These are phyloP conservation scores for Vitis hybrid DNA, from an alignment of 177 flowering plant genomes.

Conservation along the genomic window DNA sequence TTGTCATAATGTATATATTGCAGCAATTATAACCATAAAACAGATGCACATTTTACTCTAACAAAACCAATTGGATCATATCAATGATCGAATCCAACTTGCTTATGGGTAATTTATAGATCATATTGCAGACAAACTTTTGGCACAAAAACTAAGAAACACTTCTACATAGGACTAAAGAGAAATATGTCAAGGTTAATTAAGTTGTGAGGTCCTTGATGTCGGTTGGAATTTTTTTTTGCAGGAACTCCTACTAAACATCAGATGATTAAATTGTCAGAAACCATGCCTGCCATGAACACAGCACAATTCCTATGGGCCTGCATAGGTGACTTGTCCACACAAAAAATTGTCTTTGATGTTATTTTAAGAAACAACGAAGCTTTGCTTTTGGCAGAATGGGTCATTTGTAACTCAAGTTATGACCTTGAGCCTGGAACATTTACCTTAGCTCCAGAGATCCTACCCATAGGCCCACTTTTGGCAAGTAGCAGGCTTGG, in stretches of 20 bases:
- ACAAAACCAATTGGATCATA: too few relatives aligned
- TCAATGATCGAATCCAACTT: too few relatives aligned
- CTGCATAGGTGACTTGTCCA: constrained; percentile 15
- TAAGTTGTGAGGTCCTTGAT: too few relatives aligned
- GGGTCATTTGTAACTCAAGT: constrained; percentile 35
- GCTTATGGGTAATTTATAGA: too few relatives aligned
- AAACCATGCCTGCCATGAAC: constrained; percentile 20
- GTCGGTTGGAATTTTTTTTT: not conserved
- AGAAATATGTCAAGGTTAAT: too few relatives aligned
- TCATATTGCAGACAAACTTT: too few relatives aligned
- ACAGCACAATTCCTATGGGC: constrained; percentile 23
- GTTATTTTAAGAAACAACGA: not conserved
- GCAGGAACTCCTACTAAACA: constrained; percentile 12
- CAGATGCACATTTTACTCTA: too few relatives aligned
- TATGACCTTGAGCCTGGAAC: constrained; percentile 36
- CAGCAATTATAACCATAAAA: too few relatives aligned
- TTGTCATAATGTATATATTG: too few relatives aligned
- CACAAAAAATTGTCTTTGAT: constrained; percentile 15
- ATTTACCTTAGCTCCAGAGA: constrained; percentile 14
- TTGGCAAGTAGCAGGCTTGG: constrained; percentile 21
- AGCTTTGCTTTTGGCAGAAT: constrained; percentile 16
- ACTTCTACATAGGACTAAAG: too few relatives aligned
- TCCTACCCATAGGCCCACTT: constrained; percentile 16
- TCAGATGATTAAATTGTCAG: constrained; percentile 18
- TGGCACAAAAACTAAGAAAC: too few relatives aligned